phyloP scores from a whole-genome alignment of 202 grass and related monocot species.

The Dendrocalamus latiflorus region DNA sequence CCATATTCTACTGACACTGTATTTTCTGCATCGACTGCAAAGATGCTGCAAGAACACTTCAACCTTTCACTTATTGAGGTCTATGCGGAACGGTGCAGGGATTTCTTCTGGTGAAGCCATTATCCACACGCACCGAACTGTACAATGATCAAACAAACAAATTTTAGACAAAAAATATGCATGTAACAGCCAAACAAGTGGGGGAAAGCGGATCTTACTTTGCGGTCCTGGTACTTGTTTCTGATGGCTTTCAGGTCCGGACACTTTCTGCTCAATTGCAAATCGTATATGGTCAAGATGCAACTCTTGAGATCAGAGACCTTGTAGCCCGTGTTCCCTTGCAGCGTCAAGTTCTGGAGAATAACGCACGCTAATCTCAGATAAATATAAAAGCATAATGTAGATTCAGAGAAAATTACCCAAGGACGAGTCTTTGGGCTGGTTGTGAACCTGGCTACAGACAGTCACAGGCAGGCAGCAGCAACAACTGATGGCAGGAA shows the following conservation, averaged over 20 bases:
- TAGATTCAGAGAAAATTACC: slow-evolving; percentile 7
- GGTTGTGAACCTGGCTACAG: slow-evolving; percentile 47
- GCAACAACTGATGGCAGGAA: slow-evolving; percentile 49
- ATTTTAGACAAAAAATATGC: too few relatives aligned
- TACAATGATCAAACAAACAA: too few relatives aligned
- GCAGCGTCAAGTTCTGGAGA: slow-evolving; percentile 36
- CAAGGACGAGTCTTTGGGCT: slow-evolving; percentile 42
- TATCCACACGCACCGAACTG: too few relatives aligned
- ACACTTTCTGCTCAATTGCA: slow-evolving; percentile 23
- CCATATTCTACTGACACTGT: not conserved
- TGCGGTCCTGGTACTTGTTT: too few relatives aligned
- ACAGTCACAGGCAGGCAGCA: slow-evolving; percentile 40
- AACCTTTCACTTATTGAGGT: not conserved
- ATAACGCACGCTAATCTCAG: not conserved
- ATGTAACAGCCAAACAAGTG: too few relatives aligned
- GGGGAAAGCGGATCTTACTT: too few relatives aligned
- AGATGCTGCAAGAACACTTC: not conserved
- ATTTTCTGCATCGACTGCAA: not conserved
- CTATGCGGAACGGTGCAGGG: too few relatives aligned
- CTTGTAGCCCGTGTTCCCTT: slow-evolving; percentile 36
- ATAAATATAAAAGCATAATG: not conserved
- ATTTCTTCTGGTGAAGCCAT: too few relatives aligned
- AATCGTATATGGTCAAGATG: slow-evolving; percentile 29
- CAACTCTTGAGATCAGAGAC: slow-evolving; percentile 29
- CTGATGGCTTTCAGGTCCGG: too few relatives aligned